Base-by-base conservation (phyloP, 176 grass and related monocot species). In the Hsuehochloa calcarea region DNA sequence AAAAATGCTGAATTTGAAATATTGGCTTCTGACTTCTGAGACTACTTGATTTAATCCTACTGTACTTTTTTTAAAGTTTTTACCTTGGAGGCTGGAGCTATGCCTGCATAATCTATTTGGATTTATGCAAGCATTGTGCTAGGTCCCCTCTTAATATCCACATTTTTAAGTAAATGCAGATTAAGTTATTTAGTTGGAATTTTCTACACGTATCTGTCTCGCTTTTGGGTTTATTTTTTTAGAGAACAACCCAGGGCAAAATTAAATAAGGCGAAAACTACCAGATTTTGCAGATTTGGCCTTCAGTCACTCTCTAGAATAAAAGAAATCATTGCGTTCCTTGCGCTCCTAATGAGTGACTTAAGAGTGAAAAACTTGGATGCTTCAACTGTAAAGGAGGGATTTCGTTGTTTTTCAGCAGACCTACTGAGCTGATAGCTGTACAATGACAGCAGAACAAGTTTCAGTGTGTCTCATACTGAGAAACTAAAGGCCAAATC, bases 11-110 rank as follows among this genome's bases (percentile, higher is more conserved):
- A 89, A 61, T 46, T 56, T 63, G 72, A 64, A 34, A 50, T 85
- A 67, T 22, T 58, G 10, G 16, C 50, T 74, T 83, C 22, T 86
- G 23, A 52, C 50, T 74, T 83, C 22, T 86, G 23, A 52, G 56
- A 22, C 23, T 89, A 75, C 38, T 84, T 72, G 15, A 54, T 80
- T 88, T 35, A 49, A 74, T 68, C 29, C 79, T 74, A 39, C 26
- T 46, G 19, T 50, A 60, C 68, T 72, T 67, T 68, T 75, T 19
- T 44, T 74, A 90, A 1, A 23, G 15, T 17, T 84, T 49, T 84
- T 47, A 38, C 9, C 25, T 31, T 41, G 17, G 59, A 34, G 9
- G 22, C 3, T 86, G 7, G 56, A 54, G 56, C 27, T 72, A 68
- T 55, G 41, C 26, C 58, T 67, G 44, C 40, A 80, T 80, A 52